phyloP scores from a whole-genome alignment of 2,329 filamentous ascomycete genomes.

The Alternaria triticina region DNA sequence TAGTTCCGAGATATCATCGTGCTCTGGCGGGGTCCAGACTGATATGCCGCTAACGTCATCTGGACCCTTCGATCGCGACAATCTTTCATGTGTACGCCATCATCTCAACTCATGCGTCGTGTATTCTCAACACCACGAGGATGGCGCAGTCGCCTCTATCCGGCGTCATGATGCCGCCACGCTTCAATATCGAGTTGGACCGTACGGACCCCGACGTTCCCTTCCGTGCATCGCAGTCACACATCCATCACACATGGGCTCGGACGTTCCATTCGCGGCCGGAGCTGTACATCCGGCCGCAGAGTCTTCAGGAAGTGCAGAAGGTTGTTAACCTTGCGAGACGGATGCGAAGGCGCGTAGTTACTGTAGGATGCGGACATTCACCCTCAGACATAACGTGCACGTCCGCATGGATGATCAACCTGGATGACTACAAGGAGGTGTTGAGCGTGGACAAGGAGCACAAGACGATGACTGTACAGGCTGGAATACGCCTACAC shows the following conservation, averaged over 20 bases:
- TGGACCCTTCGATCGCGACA: conserved; percentile 8
- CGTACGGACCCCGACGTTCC: conserved; percentile 68
- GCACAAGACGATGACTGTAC: conserved; percentile 72
- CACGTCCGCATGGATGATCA: conserved; percentile 92
- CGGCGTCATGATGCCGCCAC: conserved; percentile 42
- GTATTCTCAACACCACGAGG: conserved; percentile 8
- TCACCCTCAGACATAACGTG: conserved; percentile 92
- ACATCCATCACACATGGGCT: conserved; percentile 93
- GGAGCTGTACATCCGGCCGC: conserved; percentile 88
- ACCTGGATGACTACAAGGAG: conserved; percentile 81
- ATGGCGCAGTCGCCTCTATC: conserved; percentile 34
- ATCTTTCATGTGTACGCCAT: neutral
- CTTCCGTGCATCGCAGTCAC: conserved; percentile 75
- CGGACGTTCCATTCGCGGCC: conserved; percentile 88
- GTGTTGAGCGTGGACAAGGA: conserved; percentile 73
- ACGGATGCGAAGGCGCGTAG: conserved; percentile 78
- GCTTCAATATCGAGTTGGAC: conserved; percentile 61
- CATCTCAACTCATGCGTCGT: conserved; percentile 7
- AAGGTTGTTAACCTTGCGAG: conserved; percentile 82
- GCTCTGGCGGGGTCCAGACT: neutral
- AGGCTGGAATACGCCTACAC: conserved; percentile 87
- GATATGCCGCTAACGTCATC: conserved; percentile 7
- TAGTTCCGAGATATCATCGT: neutral
- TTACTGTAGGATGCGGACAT: conserved; percentile 88
- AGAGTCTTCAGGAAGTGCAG: conserved; percentile 79